These are phyloP conservation scores for Colletotrichum agaves DNA, from an alignment of 2,329 filamentous ascomycete species.

Conservation along the genomic window DNA sequence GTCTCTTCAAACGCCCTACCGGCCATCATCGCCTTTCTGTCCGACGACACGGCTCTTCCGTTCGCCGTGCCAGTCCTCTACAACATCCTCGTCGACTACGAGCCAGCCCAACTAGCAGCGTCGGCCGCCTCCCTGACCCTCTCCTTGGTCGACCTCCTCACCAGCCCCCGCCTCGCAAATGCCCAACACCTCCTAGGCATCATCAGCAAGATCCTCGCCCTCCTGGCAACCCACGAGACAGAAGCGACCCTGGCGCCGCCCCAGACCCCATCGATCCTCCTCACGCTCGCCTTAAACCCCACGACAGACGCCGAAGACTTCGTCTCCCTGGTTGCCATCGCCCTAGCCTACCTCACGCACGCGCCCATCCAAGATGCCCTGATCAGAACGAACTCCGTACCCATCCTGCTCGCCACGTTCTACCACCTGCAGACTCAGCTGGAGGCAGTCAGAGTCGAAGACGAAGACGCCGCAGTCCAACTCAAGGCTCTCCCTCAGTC, in stretches of 20 bases:
- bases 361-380: constrained; percentile 62
- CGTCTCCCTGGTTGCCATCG: constrained; percentile 60
- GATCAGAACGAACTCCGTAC: constrained; percentile 51
- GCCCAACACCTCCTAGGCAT: constrained; percentile 59
- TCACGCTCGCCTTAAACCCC: constrained; percentile 58
- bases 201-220: constrained; percentile 66
- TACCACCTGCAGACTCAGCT: constrained; percentile 59
- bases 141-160: constrained; percentile 61
- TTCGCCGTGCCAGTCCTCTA: constrained; percentile 70
- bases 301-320: constrained; percentile 65
- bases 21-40: constrained; percentile 59
- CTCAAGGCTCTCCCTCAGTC: constrained; percentile 60
- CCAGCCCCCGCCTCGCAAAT: constrained; percentile 54
- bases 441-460: constrained; percentile 51
- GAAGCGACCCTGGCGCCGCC: constrained; percentile 57
- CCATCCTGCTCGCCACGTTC: constrained; percentile 60
- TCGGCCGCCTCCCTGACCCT: constrained; percentile 62
- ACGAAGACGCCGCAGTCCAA: constrained; percentile 56
- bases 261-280: constrained; percentile 59
- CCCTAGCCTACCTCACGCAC: constrained; percentile 66
- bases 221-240: constrained; percentile 63
- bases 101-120: constrained; percentile 66
- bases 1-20: constrained; percentile 60
- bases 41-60: constrained; percentile 58
- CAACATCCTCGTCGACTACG: constrained; percentile 72